These are phyloP conservation scores for Piromyces finnis DNA, from an alignment of 192 early-diverging fungal genomes.

Conservation along the genomic window DNA sequence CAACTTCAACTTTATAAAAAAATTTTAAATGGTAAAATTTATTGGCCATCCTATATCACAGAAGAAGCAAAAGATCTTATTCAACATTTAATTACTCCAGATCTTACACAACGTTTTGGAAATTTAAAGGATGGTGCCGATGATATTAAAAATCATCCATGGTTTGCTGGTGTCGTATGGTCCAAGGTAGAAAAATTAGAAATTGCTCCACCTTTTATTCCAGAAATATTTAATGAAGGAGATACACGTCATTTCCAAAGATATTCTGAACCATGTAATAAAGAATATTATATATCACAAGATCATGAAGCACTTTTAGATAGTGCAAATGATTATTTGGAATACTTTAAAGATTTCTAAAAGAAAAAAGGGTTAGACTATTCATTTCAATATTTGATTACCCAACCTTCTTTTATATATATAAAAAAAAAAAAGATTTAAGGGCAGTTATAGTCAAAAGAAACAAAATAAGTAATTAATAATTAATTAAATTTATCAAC, in stretches of 20 bases:
- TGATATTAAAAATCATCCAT: conserved; percentile 45
- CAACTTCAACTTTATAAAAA: conserved; percentile 48
- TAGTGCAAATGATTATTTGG: too few species aligned
- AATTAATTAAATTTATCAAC: too few species aligned
- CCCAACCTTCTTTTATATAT: too few species aligned
- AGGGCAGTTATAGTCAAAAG: too few species aligned
- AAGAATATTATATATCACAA: neutral
- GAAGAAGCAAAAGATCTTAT: conserved; percentile 54
- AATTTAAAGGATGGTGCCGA: conserved; percentile 51
- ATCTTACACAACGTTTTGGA: conserved; percentile 59
- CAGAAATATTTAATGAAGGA: conserved; percentile 1
- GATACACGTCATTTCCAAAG: neutral
- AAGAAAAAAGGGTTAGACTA: too few species aligned
- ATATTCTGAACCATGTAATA: neutral
- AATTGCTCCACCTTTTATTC: conserved; percentile 34
- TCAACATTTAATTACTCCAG: conserved; percentile 46
- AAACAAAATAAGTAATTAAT: too few species aligned
- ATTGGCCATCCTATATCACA: conserved; percentile 57
- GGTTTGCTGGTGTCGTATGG: conserved; percentile 49
- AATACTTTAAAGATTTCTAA: too few species aligned
- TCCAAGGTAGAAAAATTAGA: conserved; percentile 23
- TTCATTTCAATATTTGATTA: too few species aligned
- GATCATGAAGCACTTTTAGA: neutral
- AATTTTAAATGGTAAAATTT: conserved; percentile 46
- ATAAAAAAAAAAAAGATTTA: too few species aligned